Base-by-base conservation (phyloP, 2,329 filamentous ascomycete genomes). In the Sporothrix variecibatus region DNA sequence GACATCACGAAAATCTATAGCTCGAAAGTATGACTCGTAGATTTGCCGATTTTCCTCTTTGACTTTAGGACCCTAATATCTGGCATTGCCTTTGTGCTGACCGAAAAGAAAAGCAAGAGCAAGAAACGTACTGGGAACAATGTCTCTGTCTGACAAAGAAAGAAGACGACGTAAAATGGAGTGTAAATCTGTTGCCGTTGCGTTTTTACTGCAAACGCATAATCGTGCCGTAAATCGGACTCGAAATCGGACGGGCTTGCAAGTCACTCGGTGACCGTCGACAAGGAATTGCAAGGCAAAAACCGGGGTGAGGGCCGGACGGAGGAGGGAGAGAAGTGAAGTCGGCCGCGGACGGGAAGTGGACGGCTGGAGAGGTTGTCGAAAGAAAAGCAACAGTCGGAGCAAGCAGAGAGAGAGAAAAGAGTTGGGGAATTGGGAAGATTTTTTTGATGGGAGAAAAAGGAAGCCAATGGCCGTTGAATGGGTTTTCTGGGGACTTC, bases 391-490 rank as follows among this genome's bases (percentile, higher is more conserved):
- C 34, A 64, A 40, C 34, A 11, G 34, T 34, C 60, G 2, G 60
- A 31, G 56, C 28, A 23, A 31, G n/a, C n/a, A n/a, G 8, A 56
- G 53, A 58, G 53, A 31, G 23, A 4, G 9, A 26, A 40, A 15
- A 40, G 58, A 64, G 49, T 38, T 51, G 46, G 20, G 49, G 40
- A 51, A 60, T 72, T 51, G 38, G 49, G 26, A 62, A 72, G 56
- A 49, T 31, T 53, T 72, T 72, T 72, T 68, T 31, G 28, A 56
- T 23, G 71, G 34, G n/a, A 38, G 58, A 56, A 72, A 43, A 43
- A 69, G 26, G 43, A 53, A 40, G 43, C 71, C 40, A 65, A 53
- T 64, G 65, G 65, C 40, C 20, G n/a, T 51, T 40, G 40, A 8
- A 34, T 56, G 34, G 68, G 51, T 20, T 43, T 70, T 71, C 34